Evolutionary conservation across 1,284 basidiomycete genomes (phyloP), one percentile per base, ranked within the genome.

Genomic region (Puccinia hordei): DNA sequence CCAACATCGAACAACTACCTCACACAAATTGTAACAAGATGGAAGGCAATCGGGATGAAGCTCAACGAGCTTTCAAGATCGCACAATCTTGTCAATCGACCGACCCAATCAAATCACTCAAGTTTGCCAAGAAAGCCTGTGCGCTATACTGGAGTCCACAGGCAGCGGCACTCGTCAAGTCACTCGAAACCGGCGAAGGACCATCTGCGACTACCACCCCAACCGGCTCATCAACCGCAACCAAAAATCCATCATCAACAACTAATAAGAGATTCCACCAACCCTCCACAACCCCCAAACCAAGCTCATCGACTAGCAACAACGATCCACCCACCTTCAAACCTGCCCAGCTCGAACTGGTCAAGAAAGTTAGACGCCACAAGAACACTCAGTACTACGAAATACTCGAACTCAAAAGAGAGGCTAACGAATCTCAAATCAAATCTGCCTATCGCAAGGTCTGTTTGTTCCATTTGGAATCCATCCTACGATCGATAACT

Each of bases 381-480:
- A 93, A 92, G 85, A 88, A 91, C 27, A 92, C 93, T 66, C 91
- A 94, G 85, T 99, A 97, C 86, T 99, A 99, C 86, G 92, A 93
- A 86, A 98, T 99, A 82, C 87, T 99, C 82, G 88, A 90, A 1
- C 86, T 99, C 81, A 91, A 95, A 86, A 91, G 90, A 86, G 90
- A 90, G 5, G 96, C 94, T 84, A 90, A 93, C 33, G 96, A 98
- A 83, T 89, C 87, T 10, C 95, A 98, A 75, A 90, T 99, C 81
- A 98, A 98, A 88, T 95, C 93, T 87, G 95, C 96, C 24, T 99
- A 99, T 88, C 90, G 95, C 82, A 99, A 98, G 90, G 94, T 95
- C 81, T 77, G 89, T 82, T 12, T 53, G 57, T 27, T 24, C 8
- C 24, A 49, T 44, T 66, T n/a, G 53, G 17, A 53, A 66, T 81